Conservation (phyloP, 345 rosid species). For the Streptanthus diversifolius region DNA sequence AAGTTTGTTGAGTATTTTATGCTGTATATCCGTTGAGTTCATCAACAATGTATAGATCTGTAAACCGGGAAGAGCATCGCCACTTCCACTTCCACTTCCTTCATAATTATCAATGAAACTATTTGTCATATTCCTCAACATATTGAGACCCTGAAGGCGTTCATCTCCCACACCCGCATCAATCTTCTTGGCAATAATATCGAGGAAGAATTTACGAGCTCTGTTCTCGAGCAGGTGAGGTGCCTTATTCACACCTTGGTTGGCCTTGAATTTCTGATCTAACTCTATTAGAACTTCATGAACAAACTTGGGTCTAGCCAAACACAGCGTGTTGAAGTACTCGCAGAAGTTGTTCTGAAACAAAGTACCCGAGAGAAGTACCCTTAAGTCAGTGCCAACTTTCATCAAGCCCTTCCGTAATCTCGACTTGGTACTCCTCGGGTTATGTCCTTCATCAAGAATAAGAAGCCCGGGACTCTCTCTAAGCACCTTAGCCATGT, state of each 20-base stretch:
- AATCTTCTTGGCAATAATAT: slow-evolving; percentile 73
- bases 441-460: slow-evolving; percentile 98
- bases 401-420: slow-evolving; percentile 90
- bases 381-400: slow-evolving; percentile 68
- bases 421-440: slow-evolving; percentile 92
- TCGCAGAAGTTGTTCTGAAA: slow-evolving; percentile 97
- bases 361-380: slow-evolving; percentile 86
- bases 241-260: slow-evolving; percentile 47
- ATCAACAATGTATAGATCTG: slow-evolving; percentile 85
- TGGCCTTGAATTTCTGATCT: slow-evolving; percentile 59
- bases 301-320: slow-evolving; percentile 85
- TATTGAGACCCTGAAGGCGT: slow-evolving; percentile 69
- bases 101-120: slow-evolving; percentile 85
- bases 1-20: slow-evolving; percentile 54
- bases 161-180: slow-evolving; percentile 65
- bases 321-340: slow-evolving; percentile 86
- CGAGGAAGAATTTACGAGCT: slow-evolving; percentile 83
- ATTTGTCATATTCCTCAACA: slow-evolving; percentile 69
- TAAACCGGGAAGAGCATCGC: slow-evolving; percentile 79
- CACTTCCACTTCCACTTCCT: slow-evolving; percentile 40
- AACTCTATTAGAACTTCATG: slow-evolving; percentile 62
- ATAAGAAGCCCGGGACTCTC: slow-evolving; percentile 85
- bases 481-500: slow-evolving; percentile 85
- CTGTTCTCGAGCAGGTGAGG: slow-evolving; percentile 69
- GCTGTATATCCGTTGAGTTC: slow-evolving; percentile 77